A percentile compares a stretch with the other conserved stretches of the same genome.
These are phyloP conservation scores for Allantophomopsis cytisporea DNA, from an alignment of 2,329 filamentous ascomycete genomes.

Conservation along the genomic window DNA sequence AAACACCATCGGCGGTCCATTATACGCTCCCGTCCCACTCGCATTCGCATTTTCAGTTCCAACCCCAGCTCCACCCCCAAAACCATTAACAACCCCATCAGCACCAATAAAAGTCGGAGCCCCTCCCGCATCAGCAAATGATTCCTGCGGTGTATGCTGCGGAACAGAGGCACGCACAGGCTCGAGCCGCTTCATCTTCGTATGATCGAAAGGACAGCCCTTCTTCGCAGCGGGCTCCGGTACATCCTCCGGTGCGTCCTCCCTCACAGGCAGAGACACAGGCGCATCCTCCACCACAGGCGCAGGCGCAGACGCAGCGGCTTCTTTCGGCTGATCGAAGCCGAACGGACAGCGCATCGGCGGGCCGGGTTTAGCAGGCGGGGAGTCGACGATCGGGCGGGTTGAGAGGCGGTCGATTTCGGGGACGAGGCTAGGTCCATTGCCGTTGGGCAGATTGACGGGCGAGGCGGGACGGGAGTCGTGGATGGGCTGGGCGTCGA, in stretches of 20 bases:
- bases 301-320: not conserved
- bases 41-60: not conserved
- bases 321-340: slow-evolving; percentile 16
- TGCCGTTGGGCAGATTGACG: slow-evolving; percentile 28
- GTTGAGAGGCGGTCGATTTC: slow-evolving; percentile 2
- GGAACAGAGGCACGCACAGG: not conserved
- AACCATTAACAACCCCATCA: not conserved
- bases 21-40: not conserved
- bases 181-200: not conserved
- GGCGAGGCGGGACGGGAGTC: slow-evolving; percentile 34
- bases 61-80: too few species aligned
- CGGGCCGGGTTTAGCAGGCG: slow-evolving; percentile 5
- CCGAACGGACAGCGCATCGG: slow-evolving; percentile 19
- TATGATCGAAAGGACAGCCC: not conserved
- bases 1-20: slow-evolving; percentile 62
- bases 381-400: not conserved
- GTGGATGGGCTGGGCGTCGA: slow-evolving; percentile 27
- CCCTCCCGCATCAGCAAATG: slow-evolving; percentile 17
- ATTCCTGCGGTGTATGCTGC: slow-evolving; percentile 21
- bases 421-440: too few species aligned
- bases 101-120: slow-evolving; percentile 31
- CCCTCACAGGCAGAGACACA: not conserved
- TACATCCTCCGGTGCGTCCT: not conserved
- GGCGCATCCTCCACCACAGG: not conserved
- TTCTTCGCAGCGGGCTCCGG: not conserved